A percentile compares a stretch with the other conserved stretches of the same genome.
Conservation (phyloP, 139 green algal genomes). For the Chlamydomonas incerta region DNA sequence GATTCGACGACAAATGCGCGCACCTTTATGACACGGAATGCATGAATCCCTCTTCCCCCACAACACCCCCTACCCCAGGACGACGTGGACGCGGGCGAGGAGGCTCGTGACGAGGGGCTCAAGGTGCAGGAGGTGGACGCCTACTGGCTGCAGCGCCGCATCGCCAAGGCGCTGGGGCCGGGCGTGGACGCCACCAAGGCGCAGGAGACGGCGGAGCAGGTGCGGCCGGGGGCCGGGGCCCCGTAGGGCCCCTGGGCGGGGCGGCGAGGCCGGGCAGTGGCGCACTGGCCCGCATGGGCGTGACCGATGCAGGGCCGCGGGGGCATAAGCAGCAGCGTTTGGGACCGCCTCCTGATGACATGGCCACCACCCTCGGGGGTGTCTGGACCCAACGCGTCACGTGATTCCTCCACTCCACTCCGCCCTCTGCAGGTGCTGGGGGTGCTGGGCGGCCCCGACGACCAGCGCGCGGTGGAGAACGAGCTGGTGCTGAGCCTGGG, state of each 20-base stretch:
- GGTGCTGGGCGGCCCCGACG: constrained; percentile 47
- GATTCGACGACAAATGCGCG: neutral
- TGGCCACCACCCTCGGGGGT: too few species aligned
- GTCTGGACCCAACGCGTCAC: too few species aligned
- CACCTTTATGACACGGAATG: too few species aligned
- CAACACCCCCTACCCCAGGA: neutral
- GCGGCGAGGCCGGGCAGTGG: too few species aligned
- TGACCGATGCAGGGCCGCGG: too few species aligned
- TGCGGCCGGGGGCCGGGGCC: too few species aligned
- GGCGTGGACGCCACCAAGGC: constrained; percentile 76
- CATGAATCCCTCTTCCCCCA: too few species aligned
- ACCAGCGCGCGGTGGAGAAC: constrained; percentile 87
- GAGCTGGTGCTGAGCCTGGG: constrained; percentile 91
- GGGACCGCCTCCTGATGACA: too few species aligned
- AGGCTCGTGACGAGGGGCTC: constrained; percentile 52
- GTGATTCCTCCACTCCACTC: neutral
- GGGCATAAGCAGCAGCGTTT: too few species aligned
- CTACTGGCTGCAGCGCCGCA: constrained; percentile 97
- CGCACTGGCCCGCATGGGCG: too few species aligned
- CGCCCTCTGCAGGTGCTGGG: constrained; percentile 41
- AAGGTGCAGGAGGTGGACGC: constrained; percentile 92
- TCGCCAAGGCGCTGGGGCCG: constrained; percentile 76
- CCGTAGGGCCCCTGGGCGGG: too few species aligned
- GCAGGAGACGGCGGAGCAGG: constrained; percentile 86
- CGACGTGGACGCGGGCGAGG: constrained; percentile 56